Evolutionary conservation across 441 rosid genomes (phyloP).

Genomic region (Mallotus japonicus): DNA sequence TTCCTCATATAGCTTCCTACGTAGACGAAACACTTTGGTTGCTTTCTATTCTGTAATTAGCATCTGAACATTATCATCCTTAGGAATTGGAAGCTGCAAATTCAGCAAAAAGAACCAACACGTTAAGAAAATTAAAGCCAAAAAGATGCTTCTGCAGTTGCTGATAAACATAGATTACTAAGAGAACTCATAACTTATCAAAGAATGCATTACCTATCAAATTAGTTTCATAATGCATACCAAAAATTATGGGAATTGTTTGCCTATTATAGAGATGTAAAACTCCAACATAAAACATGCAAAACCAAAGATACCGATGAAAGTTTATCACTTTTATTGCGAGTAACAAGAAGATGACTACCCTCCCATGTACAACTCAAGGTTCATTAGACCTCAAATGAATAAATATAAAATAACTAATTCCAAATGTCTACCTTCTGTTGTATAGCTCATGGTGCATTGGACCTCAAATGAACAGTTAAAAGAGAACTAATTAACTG

Average conservation of each 20-base stretch:
- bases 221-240: not conserved
- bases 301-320: not conserved
- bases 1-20: not conserved
- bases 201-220: not conserved
- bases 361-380: too few relatives aligned
- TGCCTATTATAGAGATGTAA: not conserved
- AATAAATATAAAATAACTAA: not conserved
- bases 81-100: slow-evolving; percentile 48
- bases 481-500: not conserved
- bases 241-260: not conserved
- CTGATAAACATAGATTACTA: not conserved
- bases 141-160: not conserved
- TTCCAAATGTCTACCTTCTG: too few relatives aligned
- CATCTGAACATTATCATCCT: slow-evolving; percentile 48
- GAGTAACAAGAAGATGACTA: too few relatives aligned
- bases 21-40: slow-evolving; percentile 8
- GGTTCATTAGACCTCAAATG: not conserved
- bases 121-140: not conserved
- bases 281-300: too few relatives aligned
- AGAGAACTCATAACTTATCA: not conserved
- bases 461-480: too few relatives aligned
- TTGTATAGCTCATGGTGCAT: too few relatives aligned
- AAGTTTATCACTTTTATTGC: too few relatives aligned
- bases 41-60: slow-evolving; percentile 55
- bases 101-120: not conserved